Evolutionary conservation across 2,329 filamentous ascomycete species (phyloP).

Genomic region (Venturia asperata): DNA sequence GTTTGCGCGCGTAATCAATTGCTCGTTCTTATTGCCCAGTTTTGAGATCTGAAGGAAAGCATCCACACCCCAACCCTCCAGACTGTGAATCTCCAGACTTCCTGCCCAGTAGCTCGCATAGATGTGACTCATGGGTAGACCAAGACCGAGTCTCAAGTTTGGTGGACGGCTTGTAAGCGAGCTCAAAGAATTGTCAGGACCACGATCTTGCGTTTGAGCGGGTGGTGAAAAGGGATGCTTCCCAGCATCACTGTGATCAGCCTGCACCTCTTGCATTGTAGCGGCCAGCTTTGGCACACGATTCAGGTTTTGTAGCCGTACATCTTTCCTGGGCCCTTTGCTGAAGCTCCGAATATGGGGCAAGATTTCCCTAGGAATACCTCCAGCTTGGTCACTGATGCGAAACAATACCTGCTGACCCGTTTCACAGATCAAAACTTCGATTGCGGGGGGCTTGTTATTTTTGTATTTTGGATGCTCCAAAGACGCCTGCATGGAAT

Average conservation of each 20-base stretch:
- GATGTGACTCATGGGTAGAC: slow-evolving; percentile 83
- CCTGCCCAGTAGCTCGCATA: slow-evolving; percentile 99
- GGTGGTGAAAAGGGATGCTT: slow-evolving; percentile 21
- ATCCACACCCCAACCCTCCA: slow-evolving; percentile 94
- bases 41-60: slow-evolving; percentile 95
- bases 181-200: slow-evolving; percentile 58
- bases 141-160: slow-evolving; percentile 83
- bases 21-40: slow-evolving; percentile 95
- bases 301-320: slow-evolving; percentile 74
- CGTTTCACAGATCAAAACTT: slow-evolving; percentile 90
- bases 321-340: slow-evolving; percentile 75
- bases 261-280: slow-evolving; percentile 76
- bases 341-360: slow-evolving; percentile 95
- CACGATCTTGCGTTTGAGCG: slow-evolving; percentile 5
- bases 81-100: slow-evolving; percentile 78
- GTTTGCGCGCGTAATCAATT: slow-evolving; percentile 57
- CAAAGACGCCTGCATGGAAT: slow-evolving; percentile 87
- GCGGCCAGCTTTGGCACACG: slow-evolving; percentile 87
- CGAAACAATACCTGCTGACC: slow-evolving; percentile 93
- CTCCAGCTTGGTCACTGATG: slow-evolving; percentile 90
- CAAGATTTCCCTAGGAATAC: slow-evolving; percentile 75
- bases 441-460: slow-evolving; percentile 67
- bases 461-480: slow-evolving; percentile 52
- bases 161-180: slow-evolving; percentile 77
- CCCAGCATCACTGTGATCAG: slow-evolving; percentile 25